A percentile compares a stretch with the other conserved stretches of the same genome.
Evolutionary conservation across 495 filamentous ascomycete genomes (phyloP).

Genomic region (Cryomyces antarcticus): DNA sequence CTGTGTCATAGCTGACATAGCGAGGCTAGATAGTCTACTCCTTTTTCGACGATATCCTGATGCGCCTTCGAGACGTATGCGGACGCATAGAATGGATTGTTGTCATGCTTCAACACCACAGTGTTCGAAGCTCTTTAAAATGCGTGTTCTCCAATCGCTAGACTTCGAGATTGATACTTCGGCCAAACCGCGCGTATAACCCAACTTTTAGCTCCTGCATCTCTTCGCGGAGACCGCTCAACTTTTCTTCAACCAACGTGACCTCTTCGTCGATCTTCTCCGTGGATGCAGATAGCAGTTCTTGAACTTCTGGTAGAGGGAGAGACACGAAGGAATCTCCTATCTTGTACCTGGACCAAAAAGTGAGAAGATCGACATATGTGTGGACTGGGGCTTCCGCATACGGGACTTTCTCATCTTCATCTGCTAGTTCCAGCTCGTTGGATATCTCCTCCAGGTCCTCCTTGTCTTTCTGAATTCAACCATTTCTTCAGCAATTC

Average conservation of each 20-base stretch:
- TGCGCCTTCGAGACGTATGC: no score
- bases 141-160: conserved; percentile 19
- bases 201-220: conserved; percentile 75
- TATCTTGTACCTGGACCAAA: conserved; percentile 60
- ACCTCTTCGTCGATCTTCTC: conserved; percentile 59
- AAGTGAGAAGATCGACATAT: neutral
- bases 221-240: conserved; percentile 56
- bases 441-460: conserved; percentile 81
- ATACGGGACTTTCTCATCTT: conserved; percentile 82
- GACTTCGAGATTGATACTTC: conserved; percentile 87
- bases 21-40: no score
- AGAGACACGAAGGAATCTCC: conserved; percentile 87
- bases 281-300: conserved; percentile 51
- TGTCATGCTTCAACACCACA: no score
- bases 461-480: conserved; percentile 81
- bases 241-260: conserved; percentile 48
- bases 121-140: no score
- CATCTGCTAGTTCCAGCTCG: conserved; percentile 87
- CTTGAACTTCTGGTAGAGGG: conserved; percentile 63
- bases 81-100: no score
- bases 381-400: conserved; percentile 6
- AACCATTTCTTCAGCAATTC: neutral
- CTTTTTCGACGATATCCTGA: no score
- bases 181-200: conserved; percentile 83
- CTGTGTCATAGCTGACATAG: no score